Evolutionary conservation across 371 early-diverging fungal genomes (phyloP), one percentile per base, ranked within the genome.

Genomic region (Basidiobolus heterosporus): DNA sequence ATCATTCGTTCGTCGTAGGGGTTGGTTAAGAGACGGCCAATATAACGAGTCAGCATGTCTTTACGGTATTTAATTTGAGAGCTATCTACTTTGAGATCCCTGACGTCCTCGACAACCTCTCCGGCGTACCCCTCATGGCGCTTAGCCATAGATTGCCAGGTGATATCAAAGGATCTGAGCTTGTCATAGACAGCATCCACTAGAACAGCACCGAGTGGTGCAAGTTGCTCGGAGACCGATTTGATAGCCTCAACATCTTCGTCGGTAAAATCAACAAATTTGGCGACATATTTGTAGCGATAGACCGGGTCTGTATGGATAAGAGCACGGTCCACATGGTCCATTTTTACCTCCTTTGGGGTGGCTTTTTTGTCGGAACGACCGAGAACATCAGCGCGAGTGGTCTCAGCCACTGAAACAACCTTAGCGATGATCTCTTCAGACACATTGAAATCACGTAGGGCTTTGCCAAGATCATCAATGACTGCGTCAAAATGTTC

Each of bases 1-100:
- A 88, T 58, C 59, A 82, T 74, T 14, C 65, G 62, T 23, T 67
- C 74, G 58, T 88, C 82, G 62, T 83, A 82, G 16, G 80, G 79
- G 18, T 76, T 75, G 1, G 70, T 67, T 11, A 88, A 70, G 17
- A 88, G 61, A 53, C 75, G 78, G 56, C 67, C 66, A 42, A 88
- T 64, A 54, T 88, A 88, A 46, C 74, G 76, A 30, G 61, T 53
- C 49, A 87, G 58, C 57, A 85, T 75, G 47, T 79, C 72, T 53
- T 87, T 87, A 53, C 88, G 74, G 70, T 83, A 84, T 55, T 75
- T 78, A 65, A 87, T 82, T 47, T 82, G 81, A 20, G 78, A 79
- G 43, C 72, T 66, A 6, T 75, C 63, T 46, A 72, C 58, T 4
- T 61, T 58, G n/a, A 87, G 65, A 0, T 63, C 61, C 15, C 66